Evolutionary conservation across 2,329 filamentous ascomycete species (phyloP).

Genomic region (Didymella segeticola): DNA sequence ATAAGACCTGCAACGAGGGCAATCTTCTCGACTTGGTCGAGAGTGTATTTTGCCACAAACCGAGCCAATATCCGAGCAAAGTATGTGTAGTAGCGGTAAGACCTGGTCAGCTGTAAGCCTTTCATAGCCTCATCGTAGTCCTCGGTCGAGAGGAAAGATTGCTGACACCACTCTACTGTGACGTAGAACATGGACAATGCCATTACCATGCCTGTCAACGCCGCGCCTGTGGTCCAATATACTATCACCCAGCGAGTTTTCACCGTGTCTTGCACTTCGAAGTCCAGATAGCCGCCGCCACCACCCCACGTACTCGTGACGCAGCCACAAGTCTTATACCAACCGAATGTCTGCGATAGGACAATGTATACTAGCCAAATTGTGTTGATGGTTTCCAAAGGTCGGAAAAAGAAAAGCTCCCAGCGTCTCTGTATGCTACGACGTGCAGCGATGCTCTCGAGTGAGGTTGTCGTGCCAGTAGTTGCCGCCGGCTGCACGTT

Average conservation of each 20-base stretch:
- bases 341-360: conserved; percentile 52
- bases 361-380: conserved; percentile 44
- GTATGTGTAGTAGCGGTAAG: conserved; percentile 28
- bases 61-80: conserved; percentile 18
- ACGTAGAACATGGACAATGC: conserved; percentile 46
- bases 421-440: conserved; percentile 24
- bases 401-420: conserved; percentile 38
- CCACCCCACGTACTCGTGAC: conserved; percentile 48
- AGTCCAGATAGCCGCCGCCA: conserved; percentile 54
- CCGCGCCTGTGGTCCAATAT: conserved; percentile 45
- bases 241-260: conserved; percentile 34
- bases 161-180: conserved; percentile 47
- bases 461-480: not conserved
- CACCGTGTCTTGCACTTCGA: conserved; percentile 38
- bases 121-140: conserved; percentile 35
- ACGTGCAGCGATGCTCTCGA: conserved; percentile 11
- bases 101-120: conserved; percentile 37
- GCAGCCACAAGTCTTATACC: conserved; percentile 53
- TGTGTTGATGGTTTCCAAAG: conserved; percentile 47
- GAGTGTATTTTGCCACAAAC: conserved; percentile 15
- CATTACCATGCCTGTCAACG: conserved; percentile 41
- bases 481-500: not conserved
- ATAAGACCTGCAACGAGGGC: conserved; percentile 20
- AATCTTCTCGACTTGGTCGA: conserved; percentile 24
- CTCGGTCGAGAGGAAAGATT: conserved; percentile 47